Conservation (phyloP, 495 filamentous ascomycete species). For the Venustampulla echinocandica region DNA sequence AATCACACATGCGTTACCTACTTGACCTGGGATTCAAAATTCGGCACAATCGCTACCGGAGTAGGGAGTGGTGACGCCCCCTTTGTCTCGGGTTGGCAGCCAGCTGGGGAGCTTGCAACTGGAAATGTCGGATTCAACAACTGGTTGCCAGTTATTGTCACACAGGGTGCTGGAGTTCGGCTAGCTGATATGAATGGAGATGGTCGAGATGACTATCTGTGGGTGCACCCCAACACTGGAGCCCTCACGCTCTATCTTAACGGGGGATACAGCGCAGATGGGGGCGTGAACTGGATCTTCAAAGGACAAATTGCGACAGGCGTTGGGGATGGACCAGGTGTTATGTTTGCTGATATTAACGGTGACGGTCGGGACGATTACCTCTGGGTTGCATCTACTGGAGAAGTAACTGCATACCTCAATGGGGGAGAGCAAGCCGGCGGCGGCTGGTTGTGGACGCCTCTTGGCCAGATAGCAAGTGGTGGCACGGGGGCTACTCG, state of each 20-base stretch:
- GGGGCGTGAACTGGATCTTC: constrained; percentile 1
- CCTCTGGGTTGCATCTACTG: constrained; percentile 23
- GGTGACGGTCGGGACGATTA: constrained; percentile 26
- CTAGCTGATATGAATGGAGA: constrained; percentile 13
- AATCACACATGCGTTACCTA: neutral
- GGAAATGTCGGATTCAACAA: neutral
- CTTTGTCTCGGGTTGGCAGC: neutral
- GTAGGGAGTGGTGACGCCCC: constrained; percentile 1
- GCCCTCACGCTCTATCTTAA: constrained; percentile 5
- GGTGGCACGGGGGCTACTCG: neutral
- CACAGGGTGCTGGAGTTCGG: neutral
- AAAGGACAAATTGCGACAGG: constrained; percentile 6
- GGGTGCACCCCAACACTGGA: constrained; percentile 9
- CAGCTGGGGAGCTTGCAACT: constrained; percentile 1
- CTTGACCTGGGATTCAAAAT: neutral
- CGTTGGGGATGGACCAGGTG: neutral
- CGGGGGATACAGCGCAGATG: neutral
- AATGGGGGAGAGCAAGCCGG: constrained; percentile 5
- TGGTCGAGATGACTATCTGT: constrained; percentile 10
- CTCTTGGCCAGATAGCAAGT: constrained; percentile 2
- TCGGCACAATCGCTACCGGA: constrained; percentile 1
- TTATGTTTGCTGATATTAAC: constrained; percentile 27
- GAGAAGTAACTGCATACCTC: constrained; percentile 4
- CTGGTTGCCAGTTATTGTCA: neutral
- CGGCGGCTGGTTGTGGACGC: neutral